Evolutionary conservation across 108 stramenopile species (phyloP).

Genomic region (Parietichytrium sp.): DNA sequence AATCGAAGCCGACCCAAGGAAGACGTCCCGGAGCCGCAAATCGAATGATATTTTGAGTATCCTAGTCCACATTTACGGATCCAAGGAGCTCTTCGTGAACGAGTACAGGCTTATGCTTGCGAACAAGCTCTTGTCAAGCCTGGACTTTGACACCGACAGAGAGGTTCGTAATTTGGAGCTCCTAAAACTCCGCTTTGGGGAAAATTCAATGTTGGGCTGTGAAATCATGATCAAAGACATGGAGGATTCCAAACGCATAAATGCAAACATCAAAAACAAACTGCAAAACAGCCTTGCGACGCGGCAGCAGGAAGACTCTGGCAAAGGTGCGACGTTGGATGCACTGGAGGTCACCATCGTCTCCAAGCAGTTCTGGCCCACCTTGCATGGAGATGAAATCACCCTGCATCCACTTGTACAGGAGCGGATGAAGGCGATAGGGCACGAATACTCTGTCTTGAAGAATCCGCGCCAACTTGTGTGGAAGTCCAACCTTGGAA

Average conservation of each 20-base stretch:
- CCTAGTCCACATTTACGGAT: conserved; percentile 95
- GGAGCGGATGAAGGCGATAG: conserved; percentile 59
- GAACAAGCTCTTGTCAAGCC: conserved; percentile 81
- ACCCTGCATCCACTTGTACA: conserved; percentile 77
- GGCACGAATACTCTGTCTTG: conserved; percentile 57
- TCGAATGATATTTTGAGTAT: conserved; percentile 80
- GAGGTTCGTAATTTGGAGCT: conserved; percentile 92
- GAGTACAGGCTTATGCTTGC: conserved; percentile 93
- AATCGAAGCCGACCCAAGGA: background rate
- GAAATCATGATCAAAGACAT: conserved; percentile 97
- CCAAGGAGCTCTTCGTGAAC: conserved; percentile 92
- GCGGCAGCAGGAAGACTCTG: no score
- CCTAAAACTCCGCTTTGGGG: conserved; percentile 91
- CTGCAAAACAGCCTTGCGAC: background rate
- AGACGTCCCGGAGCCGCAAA: conserved; percentile 36
- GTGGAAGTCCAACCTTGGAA: conserved; percentile 80
- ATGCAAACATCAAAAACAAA: conserved; percentile 69
- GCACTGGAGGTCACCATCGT: conserved; percentile 78
- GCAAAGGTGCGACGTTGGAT: conserved; percentile 13
- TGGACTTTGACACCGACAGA: conserved; percentile 81
- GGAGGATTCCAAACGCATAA: conserved; percentile 88
- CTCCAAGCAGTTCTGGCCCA: conserved; percentile 94
- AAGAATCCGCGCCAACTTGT: conserved; percentile 87
- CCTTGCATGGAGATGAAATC: conserved; percentile 74
- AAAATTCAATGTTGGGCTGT: conserved; percentile 80